These are phyloP conservation scores for Phytophthora lateralis DNA, from an alignment of 352 stramenopile genomes.

Conservation along the genomic window DNA sequence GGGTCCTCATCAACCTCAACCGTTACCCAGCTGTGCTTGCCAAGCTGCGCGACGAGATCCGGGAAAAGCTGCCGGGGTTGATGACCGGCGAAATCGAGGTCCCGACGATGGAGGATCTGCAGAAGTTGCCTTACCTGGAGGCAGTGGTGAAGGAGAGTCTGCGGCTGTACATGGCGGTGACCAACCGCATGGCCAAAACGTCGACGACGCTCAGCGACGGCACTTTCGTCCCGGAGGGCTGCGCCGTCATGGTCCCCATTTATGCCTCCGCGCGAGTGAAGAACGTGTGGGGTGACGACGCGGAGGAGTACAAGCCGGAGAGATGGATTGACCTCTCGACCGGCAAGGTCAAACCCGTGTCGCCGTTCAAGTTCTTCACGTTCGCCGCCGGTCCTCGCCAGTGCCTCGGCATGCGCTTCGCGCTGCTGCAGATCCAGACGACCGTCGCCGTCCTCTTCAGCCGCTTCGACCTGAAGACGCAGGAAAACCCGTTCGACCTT, in stretches of 20 bases:
- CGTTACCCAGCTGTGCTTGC: conserved; percentile 49
- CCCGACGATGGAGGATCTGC: conserved; percentile 48
- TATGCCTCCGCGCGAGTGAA: conserved; percentile 51
- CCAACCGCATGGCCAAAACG: conserved; percentile 27
- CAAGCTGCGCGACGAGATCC: conserved; percentile 47
- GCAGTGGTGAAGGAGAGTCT: conserved; percentile 68
- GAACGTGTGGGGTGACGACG: conserved; percentile 58
- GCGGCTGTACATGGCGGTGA: conserved; percentile 53
- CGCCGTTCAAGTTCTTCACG: conserved; percentile 55
- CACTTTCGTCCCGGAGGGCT: conserved; percentile 52
- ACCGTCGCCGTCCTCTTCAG: conserved; percentile 43
- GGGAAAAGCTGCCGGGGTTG: conserved; percentile 27
- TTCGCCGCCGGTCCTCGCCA: conserved; percentile 59
- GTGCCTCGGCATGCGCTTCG: conserved; percentile 63
- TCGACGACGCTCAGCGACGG: conserved; percentile 64
- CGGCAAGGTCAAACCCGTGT: conserved; percentile 37
- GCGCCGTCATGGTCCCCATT: conserved; percentile 46
- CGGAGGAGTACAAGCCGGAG: conserved; percentile 40
- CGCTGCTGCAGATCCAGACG: conserved; percentile 58
- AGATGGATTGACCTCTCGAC: conserved; percentile 57
- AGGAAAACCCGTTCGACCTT: conserved; percentile 35
- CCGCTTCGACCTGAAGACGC: conserved; percentile 43
- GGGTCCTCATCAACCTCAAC: conserved; percentile 65
- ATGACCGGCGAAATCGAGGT: conserved; percentile 28
- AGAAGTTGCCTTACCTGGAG: conserved; percentile 65